Percentiles rank a stretch among this genome's conserved stretches.
phyloP scores from a whole-genome alignment of 805 yeast genomes.

The Spencermartinsiella europaea region DNA sequence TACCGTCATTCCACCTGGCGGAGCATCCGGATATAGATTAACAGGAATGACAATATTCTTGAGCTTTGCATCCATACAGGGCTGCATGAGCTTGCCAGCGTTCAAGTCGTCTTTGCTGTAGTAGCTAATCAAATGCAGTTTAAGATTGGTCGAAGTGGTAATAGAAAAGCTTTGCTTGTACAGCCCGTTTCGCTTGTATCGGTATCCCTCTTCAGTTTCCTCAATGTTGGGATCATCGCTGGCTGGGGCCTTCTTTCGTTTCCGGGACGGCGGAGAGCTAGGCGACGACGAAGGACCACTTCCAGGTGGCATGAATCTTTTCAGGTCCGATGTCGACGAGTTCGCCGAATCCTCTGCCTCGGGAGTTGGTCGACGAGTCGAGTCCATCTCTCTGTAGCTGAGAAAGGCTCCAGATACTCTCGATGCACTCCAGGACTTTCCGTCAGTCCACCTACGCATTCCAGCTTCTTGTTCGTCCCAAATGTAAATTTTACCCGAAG shows the following conservation, averaged over 20 bases:
- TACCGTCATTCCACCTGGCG: slow-evolving; percentile 18
- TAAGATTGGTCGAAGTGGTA: slow-evolving; percentile 46
- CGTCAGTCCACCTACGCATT: slow-evolving; percentile 77
- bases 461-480: slow-evolving; percentile 71
- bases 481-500: slow-evolving; percentile 56
- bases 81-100: slow-evolving; percentile 33
- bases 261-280: background rate
- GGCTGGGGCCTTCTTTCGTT: background rate
- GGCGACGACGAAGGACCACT: background rate
- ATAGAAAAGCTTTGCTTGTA: slow-evolving; percentile 61
- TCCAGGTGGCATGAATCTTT: background rate
- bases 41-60: slow-evolving; percentile 31
- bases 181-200: slow-evolving; percentile 48
- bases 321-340: background rate
- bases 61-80: slow-evolving; percentile 41
- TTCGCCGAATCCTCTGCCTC: slow-evolving; percentile 1
- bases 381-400: slow-evolving; percentile 57
- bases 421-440: slow-evolving; percentile 67
- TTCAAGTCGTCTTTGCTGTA: slow-evolving; percentile 30
- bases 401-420: slow-evolving; percentile 61
- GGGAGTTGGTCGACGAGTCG: slow-evolving; percentile 1
- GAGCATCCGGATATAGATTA: slow-evolving; percentile 33
- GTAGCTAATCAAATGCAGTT: slow-evolving; percentile 59
- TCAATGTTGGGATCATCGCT: background rate
- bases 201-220: slow-evolving; percentile 29